Evolutionary conservation across 306 rosid genomes (phyloP).

Genomic region (Ormosia emarginata): DNA sequence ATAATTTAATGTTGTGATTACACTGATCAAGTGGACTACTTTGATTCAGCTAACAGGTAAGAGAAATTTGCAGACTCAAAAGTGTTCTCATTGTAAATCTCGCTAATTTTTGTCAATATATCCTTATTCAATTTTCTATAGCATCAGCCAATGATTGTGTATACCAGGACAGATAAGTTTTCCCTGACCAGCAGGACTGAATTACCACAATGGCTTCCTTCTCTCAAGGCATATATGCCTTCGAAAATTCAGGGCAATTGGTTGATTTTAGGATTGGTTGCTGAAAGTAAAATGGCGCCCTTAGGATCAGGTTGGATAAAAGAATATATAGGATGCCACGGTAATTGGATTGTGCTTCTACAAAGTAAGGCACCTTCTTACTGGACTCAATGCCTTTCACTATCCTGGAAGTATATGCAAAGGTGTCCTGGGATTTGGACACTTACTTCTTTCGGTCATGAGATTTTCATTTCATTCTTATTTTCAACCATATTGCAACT

Average conservation of each 20-base stretch:
- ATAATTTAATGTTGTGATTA: neutral
- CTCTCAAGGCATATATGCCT: slow-evolving; percentile 4
- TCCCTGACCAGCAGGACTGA: neutral
- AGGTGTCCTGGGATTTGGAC: neutral
- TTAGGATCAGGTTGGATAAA: slow-evolving; percentile 9
- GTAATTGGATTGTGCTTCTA: slow-evolving; percentile 9
- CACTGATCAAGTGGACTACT: neutral
- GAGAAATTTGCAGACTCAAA: neutral
- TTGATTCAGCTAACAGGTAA: neutral
- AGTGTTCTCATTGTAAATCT: neutral
- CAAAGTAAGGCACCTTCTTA: neutral
- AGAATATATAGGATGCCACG: neutral
- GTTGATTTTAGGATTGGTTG: neutral
- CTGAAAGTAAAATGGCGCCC: neutral
- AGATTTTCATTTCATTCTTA: neutral
- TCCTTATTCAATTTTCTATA: neutral
- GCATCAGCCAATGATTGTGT: neutral
- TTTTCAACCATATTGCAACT: neutral
- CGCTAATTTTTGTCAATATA: neutral
- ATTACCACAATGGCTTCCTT: neutral
- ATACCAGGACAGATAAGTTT: neutral
- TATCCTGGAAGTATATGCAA: neutral
- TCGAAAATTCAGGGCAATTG: neutral
- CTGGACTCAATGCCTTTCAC: neutral
- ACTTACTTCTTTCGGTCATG: neutral